These are phyloP conservation scores for Hymenoscyphus scutula DNA, from an alignment of 2,329 filamentous ascomycete genomes.

Conservation along the genomic window DNA sequence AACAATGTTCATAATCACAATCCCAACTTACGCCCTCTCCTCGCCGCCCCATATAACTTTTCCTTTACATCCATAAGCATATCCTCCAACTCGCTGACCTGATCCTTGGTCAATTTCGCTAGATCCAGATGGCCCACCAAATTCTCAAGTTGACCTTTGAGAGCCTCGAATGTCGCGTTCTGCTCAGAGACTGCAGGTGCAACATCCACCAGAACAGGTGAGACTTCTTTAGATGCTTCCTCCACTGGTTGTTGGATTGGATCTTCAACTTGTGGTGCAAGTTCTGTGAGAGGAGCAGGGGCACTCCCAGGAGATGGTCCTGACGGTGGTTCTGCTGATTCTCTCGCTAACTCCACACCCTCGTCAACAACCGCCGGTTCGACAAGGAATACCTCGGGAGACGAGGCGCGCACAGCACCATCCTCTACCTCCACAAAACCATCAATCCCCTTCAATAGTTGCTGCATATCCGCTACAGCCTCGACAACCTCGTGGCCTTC, in stretches of 20 bases:
- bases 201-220: neutral
- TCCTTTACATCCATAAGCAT: slow-evolving; percentile 75
- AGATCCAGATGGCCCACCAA: slow-evolving; percentile 59
- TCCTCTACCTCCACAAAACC: neutral
- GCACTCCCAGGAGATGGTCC: no score
- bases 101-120: slow-evolving; percentile 59
- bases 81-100: slow-evolving; percentile 72
- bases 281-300: no score
- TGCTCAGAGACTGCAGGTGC: neutral
- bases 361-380: neutral
- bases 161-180: slow-evolving; percentile 39
- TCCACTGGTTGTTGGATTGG: neutral
- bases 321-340: neutral
- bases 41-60: slow-evolving; percentile 69
- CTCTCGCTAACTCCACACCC: neutral
- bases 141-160: slow-evolving; percentile 55
- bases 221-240: neutral
- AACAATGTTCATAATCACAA: slow-evolving; percentile 2
- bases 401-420: neutral
- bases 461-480: neutral
- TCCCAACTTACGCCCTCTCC: slow-evolving; percentile 45
- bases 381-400: neutral
- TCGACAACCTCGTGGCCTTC: neutral
- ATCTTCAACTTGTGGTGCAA: no score
- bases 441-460: neutral